Base-by-base conservation (phyloP, 2,329 filamentous ascomycete species). In the Immersiporthe knoxdaviesiana region DNA sequence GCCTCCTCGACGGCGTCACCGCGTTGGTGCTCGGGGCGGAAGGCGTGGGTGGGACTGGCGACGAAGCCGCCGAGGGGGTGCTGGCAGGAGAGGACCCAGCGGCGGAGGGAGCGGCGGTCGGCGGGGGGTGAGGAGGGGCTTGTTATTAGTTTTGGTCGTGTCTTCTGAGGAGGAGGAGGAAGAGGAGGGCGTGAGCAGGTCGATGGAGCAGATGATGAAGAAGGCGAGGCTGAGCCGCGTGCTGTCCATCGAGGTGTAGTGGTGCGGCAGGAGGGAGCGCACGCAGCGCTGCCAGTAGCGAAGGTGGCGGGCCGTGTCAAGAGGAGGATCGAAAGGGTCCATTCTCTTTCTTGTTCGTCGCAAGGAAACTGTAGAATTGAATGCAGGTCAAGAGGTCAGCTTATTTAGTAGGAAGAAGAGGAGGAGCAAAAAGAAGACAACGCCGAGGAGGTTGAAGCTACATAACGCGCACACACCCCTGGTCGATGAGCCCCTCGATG, bases 281-380 rank as follows among this genome's bases (percentile, higher is more conserved):
- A 96, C 87, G 78, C 95, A 97, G 77, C 94, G 90, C 73, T 94
- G 88, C 91, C 94, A 99, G 86, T 97, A 99, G 77, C 91, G 93
- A 77, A 96, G 84, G 79, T 99, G 96, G 68, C 85, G 87, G 62
- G 87, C 83, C 69, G 84, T 88, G 76, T 91, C 83, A 71, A 92
- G 80, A 32, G 77, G 74, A 3, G 79, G 75, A 11, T 73, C 73
- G 21, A 71, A 63, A 16, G 72, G 68, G 30, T 73, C 67, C 3
- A 72, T 66, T 73, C 75, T 77, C 37, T 67, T 52, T n/a, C n/a
- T n/a, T n/a, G n/a, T n/a, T 18, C 18, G 8, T 61, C 7, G 58
- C 24, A 32, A 58, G 54, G 24, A 35, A 35, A 32, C 11, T 30
- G 54, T 2, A 18, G 5, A 56, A 4, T 27, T 35, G 35, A n/a